These are phyloP conservation scores for Penicillium sp. DNA, from an alignment of 2,329 filamentous ascomycete species.

Conservation along the genomic window DNA sequence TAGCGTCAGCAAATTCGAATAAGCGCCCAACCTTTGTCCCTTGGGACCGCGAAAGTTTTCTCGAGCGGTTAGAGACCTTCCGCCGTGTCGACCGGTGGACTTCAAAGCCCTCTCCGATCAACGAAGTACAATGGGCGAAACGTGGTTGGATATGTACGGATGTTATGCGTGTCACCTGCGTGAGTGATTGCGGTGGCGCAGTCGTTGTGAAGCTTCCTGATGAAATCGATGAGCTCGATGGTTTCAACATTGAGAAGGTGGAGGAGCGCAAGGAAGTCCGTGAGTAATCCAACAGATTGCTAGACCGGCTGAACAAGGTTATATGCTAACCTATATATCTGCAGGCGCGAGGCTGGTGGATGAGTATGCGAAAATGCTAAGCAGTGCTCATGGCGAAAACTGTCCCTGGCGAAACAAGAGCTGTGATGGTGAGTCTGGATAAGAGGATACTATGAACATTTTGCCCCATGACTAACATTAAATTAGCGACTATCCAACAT, in stretches of 20 bases:
- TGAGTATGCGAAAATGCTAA: slow-evolving; percentile 70
- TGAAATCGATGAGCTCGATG: slow-evolving; percentile 57
- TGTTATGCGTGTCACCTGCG: slow-evolving; percentile 78
- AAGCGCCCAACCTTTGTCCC: slow-evolving; percentile 73
- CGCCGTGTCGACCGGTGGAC: slow-evolving; percentile 90
- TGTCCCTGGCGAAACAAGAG: slow-evolving; percentile 85
- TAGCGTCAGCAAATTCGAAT: slow-evolving; percentile 32
- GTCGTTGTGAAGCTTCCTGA: slow-evolving; percentile 75
- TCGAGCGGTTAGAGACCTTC: slow-evolving; percentile 79
- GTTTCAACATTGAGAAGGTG: slow-evolving; percentile 43
- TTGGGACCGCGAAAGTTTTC: slow-evolving; percentile 77
- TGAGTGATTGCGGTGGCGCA: slow-evolving; percentile 76
- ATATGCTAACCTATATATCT: slow-evolving; percentile 15
- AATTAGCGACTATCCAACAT: slow-evolving; percentile 61
- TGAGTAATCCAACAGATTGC: slow-evolving; percentile 26
- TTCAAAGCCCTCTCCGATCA: slow-evolving; percentile 82
- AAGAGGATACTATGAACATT: neutral
- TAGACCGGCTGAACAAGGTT: neutral
- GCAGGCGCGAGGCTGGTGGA: slow-evolving; percentile 66
- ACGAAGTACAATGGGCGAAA: slow-evolving; percentile 92
- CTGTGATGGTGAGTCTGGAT: slow-evolving; percentile 68
- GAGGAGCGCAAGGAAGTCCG: slow-evolving; percentile 44
- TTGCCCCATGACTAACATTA: slow-evolving; percentile 16
- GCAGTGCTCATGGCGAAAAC: slow-evolving; percentile 71
- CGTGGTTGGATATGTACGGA: slow-evolving; percentile 84